Evolutionary conservation across 116 monocot genomes (phyloP).

Genomic region (Phalaenopsis hybrid): DNA sequence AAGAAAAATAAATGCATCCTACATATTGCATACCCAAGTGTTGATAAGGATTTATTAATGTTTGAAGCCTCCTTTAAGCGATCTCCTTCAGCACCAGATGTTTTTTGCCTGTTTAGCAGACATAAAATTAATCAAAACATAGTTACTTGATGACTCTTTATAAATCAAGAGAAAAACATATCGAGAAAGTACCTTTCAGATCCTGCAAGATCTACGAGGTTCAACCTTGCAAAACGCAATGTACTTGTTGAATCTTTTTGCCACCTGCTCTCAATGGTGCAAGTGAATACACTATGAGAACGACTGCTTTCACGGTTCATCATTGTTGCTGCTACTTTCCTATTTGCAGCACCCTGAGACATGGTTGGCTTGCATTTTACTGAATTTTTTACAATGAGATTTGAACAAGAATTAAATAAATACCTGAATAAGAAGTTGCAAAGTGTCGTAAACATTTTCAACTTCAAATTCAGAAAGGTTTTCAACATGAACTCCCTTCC

Average conservation of each 20-base stretch:
- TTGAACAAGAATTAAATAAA: neutral
- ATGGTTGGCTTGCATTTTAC: neutral
- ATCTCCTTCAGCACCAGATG: slow-evolving; percentile 94
- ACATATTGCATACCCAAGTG: slow-evolving; percentile 59
- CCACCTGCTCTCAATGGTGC: slow-evolving; percentile 92
- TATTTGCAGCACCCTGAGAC: slow-evolving; percentile 79
- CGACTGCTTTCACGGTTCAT: slow-evolving; percentile 97
- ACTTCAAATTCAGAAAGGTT: slow-evolving; percentile 87
- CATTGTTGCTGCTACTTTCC: slow-evolving; percentile 88
- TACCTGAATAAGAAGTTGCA: slow-evolving; percentile 77
- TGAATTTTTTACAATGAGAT: neutral
- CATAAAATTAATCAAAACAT: neutral
- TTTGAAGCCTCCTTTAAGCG: slow-evolving; percentile 45
- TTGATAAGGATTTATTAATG: slow-evolving; percentile 94
- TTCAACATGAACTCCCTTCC: slow-evolving; percentile 85
- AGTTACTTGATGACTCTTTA: neutral
- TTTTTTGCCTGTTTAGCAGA: slow-evolving; percentile 65
- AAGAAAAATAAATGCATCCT: slow-evolving; percentile 1
- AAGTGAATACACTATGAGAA: slow-evolving; percentile 94
- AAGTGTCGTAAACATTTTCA: slow-evolving; percentile 69
- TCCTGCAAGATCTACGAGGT: slow-evolving; percentile 95
- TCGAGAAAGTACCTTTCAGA: slow-evolving; percentile 66
- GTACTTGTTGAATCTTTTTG: slow-evolving; percentile 67
- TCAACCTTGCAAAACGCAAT: slow-evolving; percentile 80
- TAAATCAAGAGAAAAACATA: neutral